Percentiles rank a stretch among this genome's conserved stretches.
Conservation (phyloP, 805 yeast species). For the Metschnikowia baotianmanensis region DNA sequence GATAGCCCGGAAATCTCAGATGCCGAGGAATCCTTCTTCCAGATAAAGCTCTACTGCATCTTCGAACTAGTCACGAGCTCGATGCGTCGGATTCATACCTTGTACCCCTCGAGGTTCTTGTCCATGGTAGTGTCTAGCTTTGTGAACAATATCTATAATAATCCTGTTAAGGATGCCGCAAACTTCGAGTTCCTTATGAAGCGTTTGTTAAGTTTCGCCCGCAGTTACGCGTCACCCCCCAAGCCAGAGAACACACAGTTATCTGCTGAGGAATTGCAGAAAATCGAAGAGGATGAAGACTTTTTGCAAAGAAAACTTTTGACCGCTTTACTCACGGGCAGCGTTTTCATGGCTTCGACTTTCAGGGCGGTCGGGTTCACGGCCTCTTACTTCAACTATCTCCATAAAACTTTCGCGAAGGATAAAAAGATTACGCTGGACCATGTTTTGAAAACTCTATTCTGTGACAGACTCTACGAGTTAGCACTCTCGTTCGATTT, state of each 20-base stretch:
- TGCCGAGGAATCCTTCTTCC: no score
- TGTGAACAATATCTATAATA: constrained; percentile 48
- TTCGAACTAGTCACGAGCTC: constrained; percentile 63
- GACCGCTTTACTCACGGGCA: constrained; percentile 57
- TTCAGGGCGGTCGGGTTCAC: constrained; percentile 22
- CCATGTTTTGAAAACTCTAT: constrained; percentile 17
- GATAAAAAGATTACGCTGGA: constrained; percentile 17
- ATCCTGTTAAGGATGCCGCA: constrained; percentile 19
- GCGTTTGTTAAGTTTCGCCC: constrained; percentile 58
- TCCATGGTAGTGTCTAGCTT: constrained; percentile 63
- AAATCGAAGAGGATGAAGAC: constrained; percentile 52
- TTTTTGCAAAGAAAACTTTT: constrained; percentile 64
- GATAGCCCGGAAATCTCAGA: no score
- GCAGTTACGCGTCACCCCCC: constrained; percentile 45
- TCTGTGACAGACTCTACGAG: constrained; percentile 26
- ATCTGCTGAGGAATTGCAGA: constrained; percentile 38
- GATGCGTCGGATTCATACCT: constrained; percentile 59
- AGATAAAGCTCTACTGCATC: constrained; percentile 61
- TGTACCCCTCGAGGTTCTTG: constrained; percentile 77
- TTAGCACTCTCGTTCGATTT: constrained; percentile 68
- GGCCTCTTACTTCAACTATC: constrained; percentile 22
- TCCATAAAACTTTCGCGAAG: constrained; percentile 17
- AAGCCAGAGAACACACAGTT: constrained; percentile 37
- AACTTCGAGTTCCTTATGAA: constrained; percentile 46
- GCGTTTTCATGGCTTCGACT: constrained; percentile 37